Evolutionary conservation across 164 flowering plant species (phyloP).

Genomic region (Santalum album): DNA sequence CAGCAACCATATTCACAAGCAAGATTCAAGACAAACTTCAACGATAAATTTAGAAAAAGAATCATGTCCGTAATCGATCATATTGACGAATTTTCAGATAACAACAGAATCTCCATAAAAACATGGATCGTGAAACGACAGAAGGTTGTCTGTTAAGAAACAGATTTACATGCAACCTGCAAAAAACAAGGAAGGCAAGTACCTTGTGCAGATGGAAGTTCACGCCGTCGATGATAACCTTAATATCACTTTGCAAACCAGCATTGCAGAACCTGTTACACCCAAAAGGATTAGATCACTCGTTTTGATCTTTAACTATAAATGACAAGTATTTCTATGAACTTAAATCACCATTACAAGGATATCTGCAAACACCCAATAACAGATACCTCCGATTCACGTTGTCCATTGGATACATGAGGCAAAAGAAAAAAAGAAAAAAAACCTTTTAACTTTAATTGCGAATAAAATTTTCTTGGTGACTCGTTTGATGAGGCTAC

Average conservation of each 20-base stretch:
- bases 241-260: constrained; percentile 66
- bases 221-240: constrained; percentile 42
- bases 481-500: background rate
- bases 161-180: background rate
- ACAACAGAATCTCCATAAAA: too few relatives aligned
- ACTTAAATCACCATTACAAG: too few relatives aligned
- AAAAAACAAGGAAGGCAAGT: background rate
- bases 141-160: too few relatives aligned
- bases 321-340: background rate
- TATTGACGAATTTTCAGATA: too few relatives aligned
- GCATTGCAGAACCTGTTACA: constrained; percentile 64
- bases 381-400: too few relatives aligned
- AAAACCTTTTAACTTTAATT: background rate
- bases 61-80: too few relatives aligned
- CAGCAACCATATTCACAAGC: too few relatives aligned
- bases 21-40: too few relatives aligned
- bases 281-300: background rate
- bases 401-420: too few relatives aligned
- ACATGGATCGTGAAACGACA: too few relatives aligned
- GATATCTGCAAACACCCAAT: too few relatives aligned
- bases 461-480: background rate
- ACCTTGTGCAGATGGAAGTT: constrained; percentile 90
- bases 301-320: background rate
- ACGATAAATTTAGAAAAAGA: too few relatives aligned
- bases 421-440: background rate